Percentiles rank a stretch among this genome's conserved stretches.
Evolutionary conservation across 768 basidiomycete genomes (phyloP).

Genomic region (Bullera alba): DNA sequence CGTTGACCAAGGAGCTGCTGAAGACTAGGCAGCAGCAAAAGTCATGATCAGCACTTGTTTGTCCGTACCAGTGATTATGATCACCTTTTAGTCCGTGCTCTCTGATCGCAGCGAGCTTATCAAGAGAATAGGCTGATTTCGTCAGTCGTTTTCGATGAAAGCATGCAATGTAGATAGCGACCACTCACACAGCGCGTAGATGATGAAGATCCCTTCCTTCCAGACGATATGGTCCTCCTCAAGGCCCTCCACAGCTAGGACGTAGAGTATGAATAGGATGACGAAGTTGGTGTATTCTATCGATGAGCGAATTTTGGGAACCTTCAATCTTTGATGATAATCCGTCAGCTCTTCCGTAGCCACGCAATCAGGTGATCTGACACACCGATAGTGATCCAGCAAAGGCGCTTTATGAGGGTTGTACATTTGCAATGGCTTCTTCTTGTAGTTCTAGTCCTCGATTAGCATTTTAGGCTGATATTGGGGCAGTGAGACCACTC

Average conservation of each 20-base stretch:
- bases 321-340: slow-evolving; percentile 64
- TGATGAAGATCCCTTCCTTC: slow-evolving; percentile 69
- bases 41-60: not conserved
- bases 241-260: slow-evolving; percentile 71
- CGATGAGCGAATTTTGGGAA: slow-evolving; percentile 82
- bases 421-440: slow-evolving; percentile 84
- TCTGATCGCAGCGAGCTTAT: slow-evolving; percentile 90
- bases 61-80: slow-evolving; percentile 45
- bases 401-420: slow-evolving; percentile 88
- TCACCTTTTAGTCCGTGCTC: slow-evolving; percentile 88
- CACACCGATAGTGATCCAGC: slow-evolving; percentile 88
- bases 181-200: slow-evolving; percentile 49
- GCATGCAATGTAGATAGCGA: not conserved
- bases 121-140: slow-evolving; percentile 74
- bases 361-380: not conserved
- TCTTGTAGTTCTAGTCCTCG: slow-evolving; percentile 72
- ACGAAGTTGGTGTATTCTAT: slow-evolving; percentile 85
- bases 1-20: slow-evolving; percentile 53
- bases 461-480: slow-evolving; percentile 1
- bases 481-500: slow-evolving; percentile 9
- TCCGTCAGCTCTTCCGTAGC: not conserved
- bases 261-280: slow-evolving; percentile 74
- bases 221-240: slow-evolving; percentile 58
- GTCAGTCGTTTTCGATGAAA: slow-evolving; percentile 28
- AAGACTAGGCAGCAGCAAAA: slow-evolving; percentile 25